These are phyloP conservation scores for Aspergillus sp. DNA, from an alignment of 2,329 filamentous ascomycete species.

Conservation along the genomic window DNA sequence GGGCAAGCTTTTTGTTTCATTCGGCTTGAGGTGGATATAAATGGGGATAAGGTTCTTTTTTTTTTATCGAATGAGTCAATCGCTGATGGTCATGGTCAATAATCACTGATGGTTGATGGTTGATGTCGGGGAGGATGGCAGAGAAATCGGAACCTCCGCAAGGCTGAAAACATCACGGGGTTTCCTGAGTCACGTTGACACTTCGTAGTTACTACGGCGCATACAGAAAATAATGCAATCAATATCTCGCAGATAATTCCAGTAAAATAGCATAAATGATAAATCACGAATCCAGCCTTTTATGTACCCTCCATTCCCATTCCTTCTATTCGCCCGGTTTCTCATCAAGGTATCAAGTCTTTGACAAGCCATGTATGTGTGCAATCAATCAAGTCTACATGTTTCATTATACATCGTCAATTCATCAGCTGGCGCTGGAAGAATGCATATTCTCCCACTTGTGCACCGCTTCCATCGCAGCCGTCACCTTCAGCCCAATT, in stretches of 20 bases:
- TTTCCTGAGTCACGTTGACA: background rate
- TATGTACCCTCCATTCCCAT: background rate
- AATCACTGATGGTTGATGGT: too few relatives aligned
- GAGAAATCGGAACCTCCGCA: background rate
- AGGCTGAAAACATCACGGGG: background rate
- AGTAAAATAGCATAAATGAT: too few relatives aligned
- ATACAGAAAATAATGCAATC: too few relatives aligned
- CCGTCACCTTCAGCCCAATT: constrained; percentile 50
- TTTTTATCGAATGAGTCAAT: too few relatives aligned
- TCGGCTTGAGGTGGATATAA: background rate
- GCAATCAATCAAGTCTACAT: constrained; percentile 8
- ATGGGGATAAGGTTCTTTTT: too few relatives aligned
- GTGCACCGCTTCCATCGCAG: constrained; percentile 44
- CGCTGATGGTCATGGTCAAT: too few relatives aligned
- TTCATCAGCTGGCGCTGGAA: constrained; percentile 10
- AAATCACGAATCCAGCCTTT: background rate
- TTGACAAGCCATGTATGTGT: background rate
- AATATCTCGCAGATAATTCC: too few relatives aligned
- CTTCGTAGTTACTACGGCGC: too few relatives aligned
- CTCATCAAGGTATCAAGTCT: background rate
- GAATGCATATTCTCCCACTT: constrained; percentile 41
- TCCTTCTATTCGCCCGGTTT: background rate
- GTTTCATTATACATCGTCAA: constrained; percentile 10
- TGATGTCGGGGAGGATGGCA: background rate
- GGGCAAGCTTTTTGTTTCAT: background rate